Evolutionary conservation across 2,329 filamentous ascomycete species (phyloP).

Genomic region (Penicillium sp.): DNA sequence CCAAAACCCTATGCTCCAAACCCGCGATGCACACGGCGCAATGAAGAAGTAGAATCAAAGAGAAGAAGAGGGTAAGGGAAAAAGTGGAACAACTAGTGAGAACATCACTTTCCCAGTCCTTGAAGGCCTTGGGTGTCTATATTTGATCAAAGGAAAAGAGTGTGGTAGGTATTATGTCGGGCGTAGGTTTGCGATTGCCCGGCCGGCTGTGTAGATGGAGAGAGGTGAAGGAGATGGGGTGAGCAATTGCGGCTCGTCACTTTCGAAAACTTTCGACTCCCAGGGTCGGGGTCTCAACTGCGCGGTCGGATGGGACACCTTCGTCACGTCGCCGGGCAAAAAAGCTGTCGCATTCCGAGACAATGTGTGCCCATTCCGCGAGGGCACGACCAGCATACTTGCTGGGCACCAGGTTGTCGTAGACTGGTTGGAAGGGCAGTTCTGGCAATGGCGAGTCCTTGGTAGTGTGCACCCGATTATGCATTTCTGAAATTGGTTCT

Average conservation of each 20-base stretch:
- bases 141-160: slow-evolving; percentile 3
- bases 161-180: neutral
- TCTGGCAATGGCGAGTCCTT: slow-evolving; percentile 19
- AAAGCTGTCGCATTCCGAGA: slow-evolving; percentile 64
- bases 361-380: slow-evolving; percentile 63
- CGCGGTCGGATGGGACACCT: slow-evolving; percentile 57
- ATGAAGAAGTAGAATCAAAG: slow-evolving; percentile 13
- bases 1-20: slow-evolving; percentile 25
- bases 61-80: neutral
- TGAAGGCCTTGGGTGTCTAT: slow-evolving; percentile 14
- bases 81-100: slow-evolving; percentile 8
- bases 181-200: neutral
- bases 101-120: slow-evolving; percentile 3
- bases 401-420: slow-evolving; percentile 42
- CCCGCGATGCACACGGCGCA: slow-evolving; percentile 21
- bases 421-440: slow-evolving; percentile 22
- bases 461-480: slow-evolving; percentile 14
- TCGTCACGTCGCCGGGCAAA: slow-evolving; percentile 62
- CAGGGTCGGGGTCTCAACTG: slow-evolving; percentile 62
- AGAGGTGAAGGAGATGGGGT: neutral
- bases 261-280: slow-evolving; percentile 63
- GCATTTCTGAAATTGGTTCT: slow-evolving; percentile 4
- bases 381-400: slow-evolving; percentile 64
- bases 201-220: neutral
- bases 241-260: slow-evolving; percentile 13